These are phyloP conservation scores for Teunomyces pallodes DNA, from an alignment of 805 yeast species.

Conservation along the genomic window DNA sequence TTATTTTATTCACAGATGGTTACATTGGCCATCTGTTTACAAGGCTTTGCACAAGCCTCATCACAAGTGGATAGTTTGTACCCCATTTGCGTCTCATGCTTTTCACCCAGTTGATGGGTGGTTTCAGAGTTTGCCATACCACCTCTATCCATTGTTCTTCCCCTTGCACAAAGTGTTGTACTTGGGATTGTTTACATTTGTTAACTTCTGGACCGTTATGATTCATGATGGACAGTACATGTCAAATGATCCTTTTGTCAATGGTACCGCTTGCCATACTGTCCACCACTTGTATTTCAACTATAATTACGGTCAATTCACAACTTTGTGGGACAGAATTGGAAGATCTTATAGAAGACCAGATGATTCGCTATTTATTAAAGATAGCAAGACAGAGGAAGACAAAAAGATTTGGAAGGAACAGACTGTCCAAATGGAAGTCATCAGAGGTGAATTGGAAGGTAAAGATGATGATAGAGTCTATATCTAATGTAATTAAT, in stretches of 20 bases:
- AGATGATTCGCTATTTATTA: slow-evolving; percentile 71
- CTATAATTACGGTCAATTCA: slow-evolving; percentile 97
- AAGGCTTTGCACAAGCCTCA: slow-evolving; percentile 91
- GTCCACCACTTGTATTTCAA: slow-evolving; percentile 95
- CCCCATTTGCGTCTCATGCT: slow-evolving; percentile 97
- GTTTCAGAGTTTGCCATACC: slow-evolving; percentile 90
- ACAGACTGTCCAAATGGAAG: slow-evolving; percentile 74
- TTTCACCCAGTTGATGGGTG: slow-evolving; percentile 98
- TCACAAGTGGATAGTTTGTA: slow-evolving; percentile 98
- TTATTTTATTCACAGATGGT: slow-evolving; percentile 85
- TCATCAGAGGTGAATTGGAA: slow-evolving; percentile 75
- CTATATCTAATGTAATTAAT: slow-evolving; percentile 44
- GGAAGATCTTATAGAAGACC: slow-evolving; percentile 94
- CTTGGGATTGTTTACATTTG: slow-evolving; percentile 79
- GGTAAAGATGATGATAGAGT: slow-evolving; percentile 74
- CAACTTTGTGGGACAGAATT: slow-evolving; percentile 96
- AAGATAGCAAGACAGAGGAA: slow-evolving; percentile 52
- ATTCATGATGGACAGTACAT: slow-evolving; percentile 97
- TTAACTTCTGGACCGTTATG: slow-evolving; percentile 97
- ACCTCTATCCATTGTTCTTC: slow-evolving; percentile 84
- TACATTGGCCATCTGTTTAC: slow-evolving; percentile 91
- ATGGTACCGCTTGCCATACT: slow-evolving; percentile 98
- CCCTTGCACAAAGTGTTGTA: slow-evolving; percentile 89
- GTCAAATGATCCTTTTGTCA: slow-evolving; percentile 88
- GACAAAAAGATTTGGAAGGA: slow-evolving; percentile 62